Conservation (phyloP, 495 filamentous ascomycete genomes). For the Antarctomyces pellizariae region DNA sequence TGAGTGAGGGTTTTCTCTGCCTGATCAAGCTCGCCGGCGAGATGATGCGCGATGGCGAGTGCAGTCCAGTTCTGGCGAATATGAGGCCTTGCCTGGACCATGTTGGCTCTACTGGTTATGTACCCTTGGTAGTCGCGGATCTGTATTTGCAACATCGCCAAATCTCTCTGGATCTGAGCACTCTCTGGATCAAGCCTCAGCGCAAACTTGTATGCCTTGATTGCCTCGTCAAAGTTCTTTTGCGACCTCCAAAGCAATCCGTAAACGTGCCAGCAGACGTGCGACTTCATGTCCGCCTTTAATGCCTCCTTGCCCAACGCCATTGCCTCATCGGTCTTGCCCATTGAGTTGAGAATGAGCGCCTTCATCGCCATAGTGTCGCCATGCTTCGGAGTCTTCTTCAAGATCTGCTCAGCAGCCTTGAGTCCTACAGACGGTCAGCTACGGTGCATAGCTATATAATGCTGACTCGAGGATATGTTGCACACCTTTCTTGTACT, state of each 20-base stretch:
- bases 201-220: conserved; percentile 95
- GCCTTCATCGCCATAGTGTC: conserved; percentile 99
- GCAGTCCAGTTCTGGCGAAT: conserved; percentile 89
- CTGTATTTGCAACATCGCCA: conserved; percentile 83
- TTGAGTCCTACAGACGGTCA: conserved; percentile 40
- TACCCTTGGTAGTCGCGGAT: conserved; percentile 93
- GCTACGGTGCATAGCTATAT: too few species aligned
- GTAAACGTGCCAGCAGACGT: conserved; percentile 99
- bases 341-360: conserved; percentile 77
- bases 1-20: conserved; percentile 81
- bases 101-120: conserved; percentile 58
- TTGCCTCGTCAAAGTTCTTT: conserved; percentile 96
- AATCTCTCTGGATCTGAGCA: conserved; percentile 76
- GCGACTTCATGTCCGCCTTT: conserved; percentile 89
- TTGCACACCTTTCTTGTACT: conserved; percentile 72
- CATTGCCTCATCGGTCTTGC: conserved; percentile 83
- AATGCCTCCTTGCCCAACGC: conserved; percentile 75
- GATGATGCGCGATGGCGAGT: conserved; percentile 75
- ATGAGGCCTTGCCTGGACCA: conserved; percentile 60
- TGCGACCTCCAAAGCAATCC: conserved; percentile 77
- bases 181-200: conserved; percentile 81
- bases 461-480: too few species aligned
- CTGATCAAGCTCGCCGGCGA: conserved; percentile 57
- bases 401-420: conserved; percentile 79
- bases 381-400: conserved; percentile 84